Base-by-base conservation (phyloP, 495 filamentous ascomycete genomes). In the Podospora didyma region DNA sequence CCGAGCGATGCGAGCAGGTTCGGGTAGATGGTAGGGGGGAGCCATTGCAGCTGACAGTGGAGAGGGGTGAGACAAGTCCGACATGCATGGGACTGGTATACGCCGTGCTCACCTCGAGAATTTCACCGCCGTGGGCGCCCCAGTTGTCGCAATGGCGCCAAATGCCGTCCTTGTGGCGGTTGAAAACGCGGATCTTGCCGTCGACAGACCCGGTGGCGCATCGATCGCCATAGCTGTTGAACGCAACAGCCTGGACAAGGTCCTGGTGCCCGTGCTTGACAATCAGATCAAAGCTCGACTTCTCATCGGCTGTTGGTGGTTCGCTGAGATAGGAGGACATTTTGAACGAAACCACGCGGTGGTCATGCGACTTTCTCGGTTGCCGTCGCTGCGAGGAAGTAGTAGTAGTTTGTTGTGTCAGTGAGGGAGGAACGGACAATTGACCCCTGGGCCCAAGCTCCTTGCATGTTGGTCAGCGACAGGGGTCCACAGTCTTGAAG, bases 111-210 rank as follows among this genome's bases (percentile, higher is more conserved):
- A 92, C 91, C 79, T 96, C 89, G 59, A 89, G 79, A 56, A 99
- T 89, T 74, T 96, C 94, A 23, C 89, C 89, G 62, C 89, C 87
- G 67, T 99, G 94, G 14, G 90, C 95, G 53, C 84, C 83, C 90
- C 94, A 97, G 49, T 84, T 89, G 66, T 97, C 94, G 61, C 83
- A 86, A 42, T 92, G 72, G 39, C 83, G 81, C 90, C 90, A 96
- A 47, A 84, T 75, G 14, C 84, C 85, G 61, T 90, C 84, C 59
- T 85, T 84, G 58, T 92, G 82, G 42, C 79, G 71, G 67, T 96
- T 90, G 81, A 91, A 97, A 28, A 97, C 88, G 67, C 91, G 90
- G 62, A 99, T 87, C 66, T 87, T 89, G 65, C 96, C 95, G 72
- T 99, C 94, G 2, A 91, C 87, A 35, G 89, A 94, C 26, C 89